Conservation (phyloP, 805 yeast genomes). For the Wickerhamiella australiensis region DNA sequence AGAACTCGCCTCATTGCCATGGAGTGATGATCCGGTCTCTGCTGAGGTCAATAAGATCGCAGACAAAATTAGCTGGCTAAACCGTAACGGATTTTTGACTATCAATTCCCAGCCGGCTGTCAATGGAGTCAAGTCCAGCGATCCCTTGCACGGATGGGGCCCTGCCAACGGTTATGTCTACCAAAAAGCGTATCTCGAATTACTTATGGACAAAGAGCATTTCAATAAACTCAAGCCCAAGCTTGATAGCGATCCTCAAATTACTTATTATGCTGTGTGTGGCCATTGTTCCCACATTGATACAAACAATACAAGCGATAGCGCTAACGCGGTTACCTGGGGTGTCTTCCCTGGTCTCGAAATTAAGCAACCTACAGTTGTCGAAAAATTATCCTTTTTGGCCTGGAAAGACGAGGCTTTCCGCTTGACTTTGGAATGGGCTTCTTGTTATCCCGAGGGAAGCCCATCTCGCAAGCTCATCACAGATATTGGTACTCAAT, state of each 20-base stretch:
- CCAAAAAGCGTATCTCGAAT: constrained; percentile 87
- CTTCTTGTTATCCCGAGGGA: constrained; percentile 25
- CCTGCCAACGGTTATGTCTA: constrained; percentile 86
- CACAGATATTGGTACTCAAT: constrained; percentile 40
- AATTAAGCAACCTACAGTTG: constrained; percentile 90
- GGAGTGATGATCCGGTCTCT: constrained; percentile 88
- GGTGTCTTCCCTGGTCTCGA: constrained; percentile 96
- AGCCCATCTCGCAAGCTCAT: constrained; percentile 34
- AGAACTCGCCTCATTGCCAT: constrained; percentile 63
- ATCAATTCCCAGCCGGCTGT: constrained; percentile 91
- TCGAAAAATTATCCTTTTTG: constrained; percentile 77
- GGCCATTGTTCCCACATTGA: constrained; percentile 39
- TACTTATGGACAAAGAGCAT: constrained; percentile 54
- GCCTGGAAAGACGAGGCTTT: constrained; percentile 97
- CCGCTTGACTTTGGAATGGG: constrained; percentile 75
- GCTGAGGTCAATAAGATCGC: constrained; percentile 58
- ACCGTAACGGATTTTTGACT: constrained; percentile 58
- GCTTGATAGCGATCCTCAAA: constrained; percentile 37
- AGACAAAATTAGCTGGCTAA: constrained; percentile 47
- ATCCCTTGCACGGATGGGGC: constrained; percentile 84
- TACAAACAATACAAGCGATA: constrained; percentile 62
- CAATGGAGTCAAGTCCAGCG: constrained; percentile 62
- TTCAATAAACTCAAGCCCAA: constrained; percentile 36
- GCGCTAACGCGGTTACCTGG: constrained; percentile 95
- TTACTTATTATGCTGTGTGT: constrained; percentile 69